Conservation (phyloP, 2,329 filamentous ascomycete genomes). For the Fusarium tanahbumbuense region DNA sequence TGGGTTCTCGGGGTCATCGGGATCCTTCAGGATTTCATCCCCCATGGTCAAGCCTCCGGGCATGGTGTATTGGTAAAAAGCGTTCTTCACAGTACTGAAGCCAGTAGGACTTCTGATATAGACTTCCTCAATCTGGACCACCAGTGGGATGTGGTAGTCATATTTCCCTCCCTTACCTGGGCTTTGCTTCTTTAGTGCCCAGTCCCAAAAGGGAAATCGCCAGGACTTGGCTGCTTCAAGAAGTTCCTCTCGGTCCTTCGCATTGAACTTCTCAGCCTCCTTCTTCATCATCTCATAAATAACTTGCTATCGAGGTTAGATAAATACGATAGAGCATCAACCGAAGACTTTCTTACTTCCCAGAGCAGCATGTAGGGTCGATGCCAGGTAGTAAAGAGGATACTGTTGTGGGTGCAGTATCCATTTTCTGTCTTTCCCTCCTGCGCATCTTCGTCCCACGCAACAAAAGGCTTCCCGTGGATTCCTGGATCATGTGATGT, state of each 20-base stretch:
- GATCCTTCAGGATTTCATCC: background rate
- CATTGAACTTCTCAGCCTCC: background rate
- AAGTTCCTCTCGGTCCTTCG: background rate
- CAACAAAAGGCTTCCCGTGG: background rate
- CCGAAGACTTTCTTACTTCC: background rate
- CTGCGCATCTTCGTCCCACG: background rate
- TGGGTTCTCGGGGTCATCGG: background rate
- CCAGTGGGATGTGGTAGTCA: background rate
- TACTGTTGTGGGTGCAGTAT: background rate
- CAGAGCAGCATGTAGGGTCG: background rate
- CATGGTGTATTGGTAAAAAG: background rate
- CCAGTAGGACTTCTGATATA: background rate
- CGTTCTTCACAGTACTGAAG: background rate
- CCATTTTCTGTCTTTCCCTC: background rate
- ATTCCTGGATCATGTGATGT: background rate
- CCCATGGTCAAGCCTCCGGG: background rate
- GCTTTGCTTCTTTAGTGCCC: background rate
- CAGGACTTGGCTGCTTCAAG: background rate
- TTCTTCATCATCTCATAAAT: background rate
- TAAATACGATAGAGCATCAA: background rate
- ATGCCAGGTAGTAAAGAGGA: background rate
- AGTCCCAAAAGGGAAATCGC: background rate
- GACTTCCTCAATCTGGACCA: background rate
- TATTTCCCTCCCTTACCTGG: background rate
- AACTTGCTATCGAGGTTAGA: background rate